Percentiles rank a stretch among this genome's conserved stretches.
These are phyloP conservation scores for Leccinum longicurvipes DNA, from an alignment of 768 basidiomycete species.

Conservation along the genomic window DNA sequence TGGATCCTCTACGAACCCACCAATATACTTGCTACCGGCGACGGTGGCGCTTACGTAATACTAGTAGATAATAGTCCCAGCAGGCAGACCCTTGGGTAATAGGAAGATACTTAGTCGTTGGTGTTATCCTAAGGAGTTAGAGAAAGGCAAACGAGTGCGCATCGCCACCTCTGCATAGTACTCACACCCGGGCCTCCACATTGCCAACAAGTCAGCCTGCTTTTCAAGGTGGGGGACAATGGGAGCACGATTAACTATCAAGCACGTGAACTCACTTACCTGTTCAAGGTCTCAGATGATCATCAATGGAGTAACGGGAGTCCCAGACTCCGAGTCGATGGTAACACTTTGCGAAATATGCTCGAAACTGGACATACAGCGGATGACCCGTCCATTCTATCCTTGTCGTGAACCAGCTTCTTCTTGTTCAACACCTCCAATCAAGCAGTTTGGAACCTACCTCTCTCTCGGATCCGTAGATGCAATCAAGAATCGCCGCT, in stretches of 20 bases:
- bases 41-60: no score
- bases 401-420: constrained; percentile 1
- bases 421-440: constrained; percentile 4
- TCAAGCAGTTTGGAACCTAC: not conserved
- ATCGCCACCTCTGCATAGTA: no score
- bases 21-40: no score
- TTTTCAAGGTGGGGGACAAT: not conserved
- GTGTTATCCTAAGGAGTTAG: no score
- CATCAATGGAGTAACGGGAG: not conserved
- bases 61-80: no score
- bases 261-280: not conserved
- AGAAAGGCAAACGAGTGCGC: no score
- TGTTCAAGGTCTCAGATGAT: not conserved
- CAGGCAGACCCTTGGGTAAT: no score
- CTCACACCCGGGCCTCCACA: no score
- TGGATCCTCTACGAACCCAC: no score
- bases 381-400: not conserved
- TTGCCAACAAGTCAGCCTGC: no score
- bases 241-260: not conserved
- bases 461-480: constrained; percentile 10
- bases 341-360: constrained; percentile 7
- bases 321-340: not conserved
- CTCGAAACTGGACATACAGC: constrained; percentile 6
- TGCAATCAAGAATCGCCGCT: constrained; percentile 14
- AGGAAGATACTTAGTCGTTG: no score